Percentiles rank a stretch among this genome's conserved stretches.
These are phyloP conservation scores for Clonostachys solani DNA, from an alignment of 2,329 filamentous ascomycete genomes.

Conservation along the genomic window DNA sequence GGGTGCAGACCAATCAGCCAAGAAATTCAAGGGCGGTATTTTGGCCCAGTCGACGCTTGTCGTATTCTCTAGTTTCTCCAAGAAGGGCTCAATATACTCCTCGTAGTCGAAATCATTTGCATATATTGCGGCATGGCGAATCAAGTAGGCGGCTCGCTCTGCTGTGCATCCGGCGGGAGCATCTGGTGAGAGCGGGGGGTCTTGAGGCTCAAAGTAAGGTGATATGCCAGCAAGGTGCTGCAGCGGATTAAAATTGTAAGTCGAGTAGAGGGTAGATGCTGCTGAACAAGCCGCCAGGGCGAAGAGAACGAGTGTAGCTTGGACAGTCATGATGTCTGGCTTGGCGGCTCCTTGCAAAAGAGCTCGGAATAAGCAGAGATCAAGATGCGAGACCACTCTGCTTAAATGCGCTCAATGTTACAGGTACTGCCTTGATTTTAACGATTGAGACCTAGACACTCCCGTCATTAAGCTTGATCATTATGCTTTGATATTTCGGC, in stretches of 20 bases:
- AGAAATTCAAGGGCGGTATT: slow-evolving; percentile 50
- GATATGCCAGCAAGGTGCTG: slow-evolving; percentile 51
- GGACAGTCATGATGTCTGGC: background rate
- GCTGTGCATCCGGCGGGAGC: slow-evolving; percentile 45
- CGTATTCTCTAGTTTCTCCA: slow-evolving; percentile 54
- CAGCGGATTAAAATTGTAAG: slow-evolving; percentile 47
- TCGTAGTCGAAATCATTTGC: slow-evolving; percentile 57
- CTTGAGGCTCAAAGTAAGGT: slow-evolving; percentile 52
- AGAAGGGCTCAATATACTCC: slow-evolving; percentile 50
- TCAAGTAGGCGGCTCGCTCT: slow-evolving; percentile 47
- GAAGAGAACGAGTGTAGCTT: slow-evolving; percentile 1
- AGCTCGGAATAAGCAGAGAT: no score
- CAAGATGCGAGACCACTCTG: no score
- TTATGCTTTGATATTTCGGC: no score
- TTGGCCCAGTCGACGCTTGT: slow-evolving; percentile 50
- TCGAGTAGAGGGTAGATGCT: slow-evolving; percentile 31
- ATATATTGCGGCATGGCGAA: slow-evolving; percentile 57
- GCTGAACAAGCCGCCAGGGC: slow-evolving; percentile 5
- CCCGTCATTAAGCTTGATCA: no score
- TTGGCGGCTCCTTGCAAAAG: background rate
- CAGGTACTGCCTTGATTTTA: no score
- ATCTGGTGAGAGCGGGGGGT: slow-evolving; percentile 35
- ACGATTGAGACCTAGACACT: no score
- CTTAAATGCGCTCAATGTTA: no score
- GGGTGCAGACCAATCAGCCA: slow-evolving; percentile 51